Evolutionary conservation across 345 rosid species (phyloP), one percentile per base, ranked within the genome.

Genomic region (Populus nigra): DNA sequence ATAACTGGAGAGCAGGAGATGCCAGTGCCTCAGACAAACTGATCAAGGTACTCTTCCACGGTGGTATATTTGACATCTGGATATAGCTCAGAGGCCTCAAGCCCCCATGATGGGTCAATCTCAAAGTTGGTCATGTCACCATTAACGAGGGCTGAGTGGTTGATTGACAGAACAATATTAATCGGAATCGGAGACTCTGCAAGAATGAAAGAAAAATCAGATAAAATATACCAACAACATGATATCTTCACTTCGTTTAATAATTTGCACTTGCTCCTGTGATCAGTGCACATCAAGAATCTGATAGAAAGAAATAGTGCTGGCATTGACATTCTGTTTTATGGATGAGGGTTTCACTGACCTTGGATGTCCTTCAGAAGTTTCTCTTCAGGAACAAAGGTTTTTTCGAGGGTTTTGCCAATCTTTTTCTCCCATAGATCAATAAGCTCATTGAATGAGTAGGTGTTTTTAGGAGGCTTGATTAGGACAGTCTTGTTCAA

Each of bases 381-480:
- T 36, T 79, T 73, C n/a, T 82, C 85, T 76, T 84, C 82, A 0
- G 79, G 38, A 62, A 82, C 70, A 47, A 79, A 82, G 65, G 23
- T 76, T 41, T 66, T 82, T 63, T 86, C 78, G 1, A 84, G 83
- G 71, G 83, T 79, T 69, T 75, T 84, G 13, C 84, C 83, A 0
- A 78, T 77, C 77, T 84, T 84, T 74, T 70, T 84, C 85, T 84
- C 85, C 84, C 81, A 77, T 7, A 84, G 36, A 12, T 80, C 69
- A 59, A 81, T 80, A 17, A 86, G 70, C 45, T 86, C 85, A 35
- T 79, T 79, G 78, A 71, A 84, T 8, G 82, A 71, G 61, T 38
- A 69, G 6, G 70, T 61, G 33, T 84, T 86, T 7, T 49, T 67
- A 4, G 82, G 84, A 8, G 82, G 83, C 57, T 47, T 79, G 0